Percentiles rank a stretch among this genome's conserved stretches.
Conservation (phyloP, 495 filamentous ascomycete genomes). For the Parachaetomium inaequale region DNA sequence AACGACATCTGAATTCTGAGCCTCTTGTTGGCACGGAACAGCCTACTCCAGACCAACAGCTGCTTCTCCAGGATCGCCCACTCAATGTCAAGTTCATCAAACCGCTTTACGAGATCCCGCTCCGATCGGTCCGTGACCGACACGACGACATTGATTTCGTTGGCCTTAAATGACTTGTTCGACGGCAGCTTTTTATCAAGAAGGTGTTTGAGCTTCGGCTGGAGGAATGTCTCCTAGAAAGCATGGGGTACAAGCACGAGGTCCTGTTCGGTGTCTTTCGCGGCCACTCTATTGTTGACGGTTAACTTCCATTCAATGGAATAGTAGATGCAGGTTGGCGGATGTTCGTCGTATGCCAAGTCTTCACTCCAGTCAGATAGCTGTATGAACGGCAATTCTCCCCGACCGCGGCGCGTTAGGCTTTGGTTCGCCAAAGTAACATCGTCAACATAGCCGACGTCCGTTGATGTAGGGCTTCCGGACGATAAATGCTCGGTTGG, state of each 20-base stretch:
- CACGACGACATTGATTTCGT: background rate
- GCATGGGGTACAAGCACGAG: background rate
- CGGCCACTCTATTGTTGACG: background rate
- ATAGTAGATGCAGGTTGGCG: background rate
- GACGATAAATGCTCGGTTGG: background rate
- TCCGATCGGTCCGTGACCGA: background rate
- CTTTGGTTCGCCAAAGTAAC: background rate
- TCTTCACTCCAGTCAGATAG: background rate
- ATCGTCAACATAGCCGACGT: background rate
- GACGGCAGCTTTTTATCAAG: background rate
- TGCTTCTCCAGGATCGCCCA: background rate
- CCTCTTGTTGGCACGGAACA: background rate
- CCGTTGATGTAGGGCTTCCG: background rate
- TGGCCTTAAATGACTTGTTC: background rate
- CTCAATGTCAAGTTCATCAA: background rate
- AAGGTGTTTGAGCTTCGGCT: background rate
- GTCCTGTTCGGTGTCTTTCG: background rate
- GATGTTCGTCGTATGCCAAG: background rate
- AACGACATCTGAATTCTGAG: background rate
- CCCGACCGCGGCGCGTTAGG: background rate
- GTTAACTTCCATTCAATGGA: constrained; percentile 3
- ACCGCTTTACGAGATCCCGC: background rate
- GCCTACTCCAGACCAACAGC: background rate
- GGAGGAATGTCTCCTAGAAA: background rate
- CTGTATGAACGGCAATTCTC: background rate